Evolutionary conservation across 768 basidiomycete genomes (phyloP), one percentile per base, ranked within the genome.

Genomic region (Dioszegia aurantiaca): DNA sequence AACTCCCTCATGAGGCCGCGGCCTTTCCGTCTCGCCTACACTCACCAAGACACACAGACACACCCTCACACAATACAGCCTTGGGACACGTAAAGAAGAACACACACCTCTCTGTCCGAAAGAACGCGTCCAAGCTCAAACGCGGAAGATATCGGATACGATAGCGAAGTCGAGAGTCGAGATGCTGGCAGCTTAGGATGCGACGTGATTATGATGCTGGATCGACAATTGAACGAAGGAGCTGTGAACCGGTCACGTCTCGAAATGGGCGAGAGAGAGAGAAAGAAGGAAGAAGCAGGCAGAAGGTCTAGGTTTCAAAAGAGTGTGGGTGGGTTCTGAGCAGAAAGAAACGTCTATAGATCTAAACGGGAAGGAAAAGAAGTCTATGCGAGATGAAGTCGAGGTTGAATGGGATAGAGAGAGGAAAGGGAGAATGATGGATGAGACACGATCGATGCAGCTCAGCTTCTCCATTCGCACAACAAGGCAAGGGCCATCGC

Each of bases 171-270:
- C 30, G 21, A 37, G 19, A 21, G 47, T 36, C 23, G 51, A 24
- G 36, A 27, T 40, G 51, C 3, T 16, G 11, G 48, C 14, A 37
- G 19, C n/a, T 17, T 17, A 26, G 11, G 5, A 48, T 48, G 31
- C 21, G 33, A 33, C 14, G 33, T 33, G n/a, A 33, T 33, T 6
- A 33, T 33, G 6, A 33, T 33, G 33, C 6, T 33, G 6, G 33
- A 6, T n/a, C 4, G 44, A 46, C 14, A 24, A 24, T 8, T 31
- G 31, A 51, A 11, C 3, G 10, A 14, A 28, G 16, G 36, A 8
- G 10, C 44, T 3, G 48, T 53, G 51, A 53, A 41, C 51, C 51
- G 27, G 51, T 53, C 51, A 53, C 51, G 36, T 53, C 51, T 53
- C 16, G 8, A 17, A 24, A 9, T 28, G 10, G 24, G 31, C 14